phyloP scores from a whole-genome alignment of 352 stramenopile species.

The Thalassiosira livingstoniorum region DNA sequence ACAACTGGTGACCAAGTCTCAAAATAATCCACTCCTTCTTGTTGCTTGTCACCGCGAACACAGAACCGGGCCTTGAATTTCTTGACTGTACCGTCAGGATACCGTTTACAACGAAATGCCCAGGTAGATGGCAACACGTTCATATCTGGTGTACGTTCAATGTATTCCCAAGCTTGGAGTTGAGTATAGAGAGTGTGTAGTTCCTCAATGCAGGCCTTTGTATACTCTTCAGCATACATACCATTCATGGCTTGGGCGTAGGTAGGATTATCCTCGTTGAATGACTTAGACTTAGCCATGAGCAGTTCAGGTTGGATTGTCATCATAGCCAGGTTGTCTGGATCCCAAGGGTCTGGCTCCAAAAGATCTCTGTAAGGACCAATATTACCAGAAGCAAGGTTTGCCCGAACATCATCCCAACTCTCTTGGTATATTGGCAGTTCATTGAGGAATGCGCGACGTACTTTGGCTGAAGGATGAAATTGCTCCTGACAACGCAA shows the following conservation, averaged over 20 bases:
- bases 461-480: neutral
- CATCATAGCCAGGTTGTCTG: neutral
- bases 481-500: neutral
- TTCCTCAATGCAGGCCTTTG: neutral
- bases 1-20: slow-evolving; percentile 47
- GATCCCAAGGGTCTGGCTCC: neutral
- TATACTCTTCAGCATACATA: slow-evolving; percentile 14
- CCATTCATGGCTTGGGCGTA: slow-evolving; percentile 6
- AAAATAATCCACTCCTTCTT: slow-evolving; percentile 51
- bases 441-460: neutral
- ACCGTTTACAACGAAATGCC: slow-evolving; percentile 20
- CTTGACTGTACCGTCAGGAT: slow-evolving; percentile 36
- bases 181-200: slow-evolving; percentile 6
- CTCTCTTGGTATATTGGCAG: neutral
- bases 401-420: neutral
- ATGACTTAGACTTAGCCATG: neutral
- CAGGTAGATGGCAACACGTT: slow-evolving; percentile 12
- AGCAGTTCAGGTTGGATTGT: neutral
- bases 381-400: neutral
- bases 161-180: slow-evolving; percentile 21
- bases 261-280: neutral
- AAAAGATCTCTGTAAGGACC: neutral
- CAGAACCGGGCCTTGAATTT: slow-evolving; percentile 65
- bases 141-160: slow-evolving; percentile 2
- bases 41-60: slow-evolving; percentile 43